Evolutionary conservation across 257 asterid genomes (phyloP).

Genomic region (Echites panduratus): DNA sequence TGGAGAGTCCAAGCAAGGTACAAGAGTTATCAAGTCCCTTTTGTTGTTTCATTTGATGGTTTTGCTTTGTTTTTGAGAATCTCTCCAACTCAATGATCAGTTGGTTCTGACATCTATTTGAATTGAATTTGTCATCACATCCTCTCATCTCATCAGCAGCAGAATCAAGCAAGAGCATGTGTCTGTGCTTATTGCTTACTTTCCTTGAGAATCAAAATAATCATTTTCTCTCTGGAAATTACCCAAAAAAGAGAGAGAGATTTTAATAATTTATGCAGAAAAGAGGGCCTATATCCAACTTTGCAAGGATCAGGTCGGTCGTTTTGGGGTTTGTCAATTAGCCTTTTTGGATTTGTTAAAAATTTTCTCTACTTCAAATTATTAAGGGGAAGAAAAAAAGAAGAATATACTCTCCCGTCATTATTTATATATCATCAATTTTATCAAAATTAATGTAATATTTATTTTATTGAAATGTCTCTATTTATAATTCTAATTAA

Average conservation of each 20-base stretch:
- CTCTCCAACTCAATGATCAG: neutral
- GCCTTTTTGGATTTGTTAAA: neutral
- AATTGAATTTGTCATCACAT: neutral
- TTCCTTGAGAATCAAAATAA: neutral
- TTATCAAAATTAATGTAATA: no score
- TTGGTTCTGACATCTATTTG: neutral
- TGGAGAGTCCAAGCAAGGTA: neutral
- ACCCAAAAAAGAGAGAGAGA: no score
- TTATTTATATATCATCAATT: no score
- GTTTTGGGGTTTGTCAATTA: neutral
- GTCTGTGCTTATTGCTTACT: neutral
- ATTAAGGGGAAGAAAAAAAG: no score
- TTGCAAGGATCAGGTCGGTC: neutral
- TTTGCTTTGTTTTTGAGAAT: neutral
- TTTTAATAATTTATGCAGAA: no score
- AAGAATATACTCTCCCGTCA: no score
- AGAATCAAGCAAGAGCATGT: neutral
- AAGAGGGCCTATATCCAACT: neutral
- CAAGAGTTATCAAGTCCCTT: constrained; percentile 6
- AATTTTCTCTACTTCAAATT: no score
- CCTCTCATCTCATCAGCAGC: neutral
- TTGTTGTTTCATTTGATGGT: neutral
- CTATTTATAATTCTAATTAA: no score
- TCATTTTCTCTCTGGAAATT: no score
- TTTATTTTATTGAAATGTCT: no score